Evolutionary conservation across 495 filamentous ascomycete species (phyloP).

Genomic region (Lophiostoma macrostomum): DNA sequence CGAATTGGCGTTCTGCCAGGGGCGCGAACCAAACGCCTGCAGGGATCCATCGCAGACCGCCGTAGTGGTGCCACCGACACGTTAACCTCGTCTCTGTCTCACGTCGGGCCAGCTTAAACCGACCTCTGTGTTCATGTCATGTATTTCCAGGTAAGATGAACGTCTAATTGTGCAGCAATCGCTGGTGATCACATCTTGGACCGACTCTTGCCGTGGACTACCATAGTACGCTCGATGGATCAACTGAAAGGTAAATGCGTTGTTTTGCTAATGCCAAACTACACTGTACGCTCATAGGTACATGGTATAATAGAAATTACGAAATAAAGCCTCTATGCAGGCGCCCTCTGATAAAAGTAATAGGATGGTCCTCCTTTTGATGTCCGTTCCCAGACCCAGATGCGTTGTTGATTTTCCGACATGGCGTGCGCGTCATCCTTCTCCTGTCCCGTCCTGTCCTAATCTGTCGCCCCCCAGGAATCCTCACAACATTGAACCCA

Average conservation of each 20-base stretch:
- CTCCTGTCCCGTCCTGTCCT: no score
- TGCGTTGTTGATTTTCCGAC: background rate
- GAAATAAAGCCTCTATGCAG: conserved; percentile 3
- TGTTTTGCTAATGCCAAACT: no score
- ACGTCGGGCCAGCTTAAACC: no score
- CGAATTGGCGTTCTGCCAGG: conserved; percentile 8
- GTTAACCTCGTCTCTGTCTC: conserved; percentile 11
- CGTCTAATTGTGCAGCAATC: no score
- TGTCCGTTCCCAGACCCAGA: background rate
- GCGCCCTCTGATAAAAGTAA: no score
- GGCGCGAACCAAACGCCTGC: background rate
- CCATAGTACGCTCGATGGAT: background rate
- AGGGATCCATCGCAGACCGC: conserved; percentile 3
- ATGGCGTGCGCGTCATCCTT: no score
- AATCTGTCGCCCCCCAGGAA: no score
- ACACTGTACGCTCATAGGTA: no score
- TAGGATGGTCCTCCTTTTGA: conserved; percentile 1
- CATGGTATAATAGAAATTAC: conserved; percentile 22
- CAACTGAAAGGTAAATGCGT: background rate
- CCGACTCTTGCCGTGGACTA: no score
- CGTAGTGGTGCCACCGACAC: conserved; percentile 13
- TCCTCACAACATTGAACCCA: no score
- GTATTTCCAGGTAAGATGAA: no score
- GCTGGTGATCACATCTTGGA: background rate
- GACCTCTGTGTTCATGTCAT: no score